These are phyloP conservation scores for Mucor plumbeus DNA, from an alignment of 371 early-diverging fungal species.

Conservation along the genomic window DNA sequence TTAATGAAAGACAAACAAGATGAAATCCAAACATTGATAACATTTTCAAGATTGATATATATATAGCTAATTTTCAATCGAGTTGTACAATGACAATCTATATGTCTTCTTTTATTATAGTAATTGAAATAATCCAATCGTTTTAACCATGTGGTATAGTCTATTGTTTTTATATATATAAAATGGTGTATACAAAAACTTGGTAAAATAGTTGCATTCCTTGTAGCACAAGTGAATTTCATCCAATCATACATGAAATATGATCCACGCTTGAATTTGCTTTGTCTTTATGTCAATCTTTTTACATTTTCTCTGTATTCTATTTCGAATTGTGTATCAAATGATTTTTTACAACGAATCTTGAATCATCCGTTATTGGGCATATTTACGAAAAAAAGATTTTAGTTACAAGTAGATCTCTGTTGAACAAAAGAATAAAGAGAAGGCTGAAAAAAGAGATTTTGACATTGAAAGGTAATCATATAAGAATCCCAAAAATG, in stretches of 20 bases:
- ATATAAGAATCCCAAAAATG: not conserved
- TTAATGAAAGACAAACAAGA: conserved; percentile 11
- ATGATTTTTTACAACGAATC: conserved; percentile 1
- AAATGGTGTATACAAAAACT: not conserved
- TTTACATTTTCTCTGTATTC: not conserved
- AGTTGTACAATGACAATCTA: not conserved
- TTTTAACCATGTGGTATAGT: conserved; percentile 23
- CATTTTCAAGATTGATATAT: not conserved
- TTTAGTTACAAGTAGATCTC: not conserved
- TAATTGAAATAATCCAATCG: conserved; percentile 20
- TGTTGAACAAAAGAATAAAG: not conserved
- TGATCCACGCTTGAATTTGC: conserved; percentile 12
- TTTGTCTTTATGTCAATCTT: conserved; percentile 6
- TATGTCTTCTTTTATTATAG: not conserved
- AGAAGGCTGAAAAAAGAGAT: not conserved
- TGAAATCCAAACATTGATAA: not conserved
- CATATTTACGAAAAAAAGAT: not conserved
- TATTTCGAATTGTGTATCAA: conserved; percentile 4
- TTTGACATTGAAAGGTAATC: not conserved
- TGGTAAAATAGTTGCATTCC: not conserved
- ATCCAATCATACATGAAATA: not conserved
- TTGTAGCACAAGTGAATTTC: not conserved
- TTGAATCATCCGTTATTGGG: not conserved
- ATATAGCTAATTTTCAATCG: not conserved
- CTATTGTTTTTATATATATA: conserved; percentile 9